Percentiles rank a stretch among this genome's conserved stretches.
phyloP scores from a whole-genome alignment of 805 yeast genomes.

The Metschnikowia lachancei region DNA sequence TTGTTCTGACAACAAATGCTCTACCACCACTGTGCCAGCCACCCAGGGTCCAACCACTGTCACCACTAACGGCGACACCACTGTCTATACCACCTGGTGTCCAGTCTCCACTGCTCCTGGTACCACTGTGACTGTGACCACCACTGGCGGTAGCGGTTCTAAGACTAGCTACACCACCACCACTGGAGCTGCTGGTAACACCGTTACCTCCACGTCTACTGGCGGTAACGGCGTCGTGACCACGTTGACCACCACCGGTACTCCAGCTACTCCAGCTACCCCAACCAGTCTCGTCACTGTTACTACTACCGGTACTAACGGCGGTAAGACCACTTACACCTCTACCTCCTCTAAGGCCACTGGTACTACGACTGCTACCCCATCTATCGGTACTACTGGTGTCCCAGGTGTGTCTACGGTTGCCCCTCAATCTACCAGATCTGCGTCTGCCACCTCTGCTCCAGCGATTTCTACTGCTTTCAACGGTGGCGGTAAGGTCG shows the following conservation, averaged over 20 bases:
- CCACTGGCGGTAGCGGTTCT: constrained; percentile 16
- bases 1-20: constrained; percentile 15
- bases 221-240: no score
- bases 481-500: constrained; percentile 22
- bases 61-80: constrained; percentile 20
- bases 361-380: not conserved
- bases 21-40: constrained; percentile 20
- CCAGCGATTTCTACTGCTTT: constrained; percentile 15
- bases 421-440: not conserved
- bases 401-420: constrained; percentile 5
- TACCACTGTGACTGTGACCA: constrained; percentile 23
- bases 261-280: constrained; percentile 4
- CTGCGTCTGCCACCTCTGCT: constrained; percentile 15
- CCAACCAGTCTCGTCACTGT: constrained; percentile 3
- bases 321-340: constrained; percentile 17
- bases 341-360: constrained; percentile 7
- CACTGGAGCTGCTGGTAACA: not conserved
- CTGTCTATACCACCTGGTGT: constrained; percentile 35
- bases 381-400: constrained; percentile 3
- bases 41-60: constrained; percentile 35
- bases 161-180: no score
- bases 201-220: not conserved
- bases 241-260: constrained; percentile 1
- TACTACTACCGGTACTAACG: constrained; percentile 13
- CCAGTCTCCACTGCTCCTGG: constrained; percentile 26